Percentiles rank a stretch among this genome's conserved stretches.
These are phyloP conservation scores for Phytophthora sojae DNA, from an alignment of 352 stramenopile genomes.

Conservation along the genomic window DNA sequence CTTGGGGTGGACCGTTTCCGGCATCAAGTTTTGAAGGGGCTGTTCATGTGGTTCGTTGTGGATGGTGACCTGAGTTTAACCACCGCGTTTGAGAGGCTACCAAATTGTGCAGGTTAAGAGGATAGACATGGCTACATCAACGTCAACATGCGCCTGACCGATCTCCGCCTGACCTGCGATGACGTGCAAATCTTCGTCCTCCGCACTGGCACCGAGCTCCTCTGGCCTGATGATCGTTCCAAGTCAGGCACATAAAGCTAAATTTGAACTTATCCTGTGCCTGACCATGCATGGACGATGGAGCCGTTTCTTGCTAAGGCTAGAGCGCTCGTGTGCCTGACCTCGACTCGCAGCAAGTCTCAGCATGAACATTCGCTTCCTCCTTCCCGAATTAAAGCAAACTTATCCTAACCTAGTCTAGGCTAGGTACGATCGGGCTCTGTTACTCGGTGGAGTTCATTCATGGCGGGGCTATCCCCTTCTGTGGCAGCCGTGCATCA, in stretches of 20 bases:
- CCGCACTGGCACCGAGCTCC: not conserved
- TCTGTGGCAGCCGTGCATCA: too few species aligned
- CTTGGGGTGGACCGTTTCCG: not conserved
- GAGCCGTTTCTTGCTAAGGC: constrained; percentile 8
- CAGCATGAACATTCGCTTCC: too few species aligned
- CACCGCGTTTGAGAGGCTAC: not conserved
- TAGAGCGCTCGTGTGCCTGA: constrained; percentile 7
- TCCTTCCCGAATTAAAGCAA: too few species aligned
- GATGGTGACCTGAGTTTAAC: not conserved
- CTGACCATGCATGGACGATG: not conserved
- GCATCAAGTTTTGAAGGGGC: not conserved
- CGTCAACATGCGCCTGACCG: constrained; percentile 12
- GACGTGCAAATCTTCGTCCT: constrained; percentile 15
- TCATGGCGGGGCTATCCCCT: too few species aligned
- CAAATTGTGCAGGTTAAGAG: not conserved
- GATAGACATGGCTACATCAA: constrained; percentile 16
- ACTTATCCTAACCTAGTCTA: too few species aligned
- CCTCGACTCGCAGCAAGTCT: constrained; percentile 2
- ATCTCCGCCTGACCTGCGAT: constrained; percentile 1
- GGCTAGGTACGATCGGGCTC: too few species aligned
- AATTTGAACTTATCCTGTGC: not conserved
- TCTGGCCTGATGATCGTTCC: not conserved
- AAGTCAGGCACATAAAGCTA: not conserved
- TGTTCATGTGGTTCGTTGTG: too few species aligned
- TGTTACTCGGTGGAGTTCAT: too few species aligned